Base-by-base conservation (phyloP, 306 rosid species). In the Dryas octopetala region DNA sequence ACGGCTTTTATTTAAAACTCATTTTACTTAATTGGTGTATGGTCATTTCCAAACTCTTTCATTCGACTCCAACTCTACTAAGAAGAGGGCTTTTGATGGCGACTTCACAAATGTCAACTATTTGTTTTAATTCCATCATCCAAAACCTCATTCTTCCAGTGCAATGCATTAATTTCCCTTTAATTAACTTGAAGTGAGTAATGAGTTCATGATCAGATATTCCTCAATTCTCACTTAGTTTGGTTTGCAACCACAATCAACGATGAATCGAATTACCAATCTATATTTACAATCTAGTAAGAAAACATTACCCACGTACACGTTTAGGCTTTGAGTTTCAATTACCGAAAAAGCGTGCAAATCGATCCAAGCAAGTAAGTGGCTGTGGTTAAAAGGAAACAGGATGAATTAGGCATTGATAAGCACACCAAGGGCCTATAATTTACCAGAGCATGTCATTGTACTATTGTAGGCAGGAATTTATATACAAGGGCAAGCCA, bases 51-150 rank as follows among this genome's bases (percentile, higher is more conserved):
- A 32, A 75, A 69, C 68, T 16, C 41, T 41, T 75, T 73, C 57
- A 50, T 52, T 79, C 32, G 57, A 79, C 60, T 73, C 74, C 78
- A 6, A 72, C 70, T 57, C 74, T 5, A 67, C 80, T 58, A 66
- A 40, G n/a, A 32, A 32, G 38, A 32, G 38, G 38, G 38, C 55
- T 15, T 53, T n/a, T n/a, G 72, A 80, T 54, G 11, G 66, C 19
- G 71, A 68, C 79, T 50, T 61, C 26, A 7, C 46, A 68, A 52
- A 68, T 19, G 73, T 80, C 76, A 75, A 74, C 80, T 68, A 74
- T 44, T 49, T 79, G 58, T 75, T 60, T 70, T 70, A 14, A 47
- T 60, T 73, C 38, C 38, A 32, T 32, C 38, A 32, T 55, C 60
- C 60, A 17, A 55, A 55, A 55, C 38, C 38, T 32, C 38, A 32